These are phyloP conservation scores for Pyricularia grisea DNA, from an alignment of 2,329 filamentous ascomycete species.

Conservation along the genomic window DNA sequence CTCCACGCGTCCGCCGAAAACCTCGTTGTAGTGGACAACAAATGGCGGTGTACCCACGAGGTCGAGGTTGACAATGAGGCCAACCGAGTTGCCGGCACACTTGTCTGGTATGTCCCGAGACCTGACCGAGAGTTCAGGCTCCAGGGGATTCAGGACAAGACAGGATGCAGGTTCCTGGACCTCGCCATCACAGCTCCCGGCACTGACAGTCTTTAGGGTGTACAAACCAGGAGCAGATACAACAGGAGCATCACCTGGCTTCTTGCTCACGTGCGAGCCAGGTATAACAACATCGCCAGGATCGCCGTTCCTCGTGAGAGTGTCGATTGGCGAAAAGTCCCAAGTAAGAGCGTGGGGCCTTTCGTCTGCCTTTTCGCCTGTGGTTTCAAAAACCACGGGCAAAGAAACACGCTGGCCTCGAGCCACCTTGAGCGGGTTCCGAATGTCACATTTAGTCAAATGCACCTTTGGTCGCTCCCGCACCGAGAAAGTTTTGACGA, in stretches of 20 bases:
- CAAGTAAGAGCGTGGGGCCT: constrained; percentile 68
- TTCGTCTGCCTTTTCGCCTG: constrained; percentile 46
- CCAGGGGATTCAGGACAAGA: constrained; percentile 79
- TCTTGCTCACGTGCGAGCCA: constrained; percentile 52
- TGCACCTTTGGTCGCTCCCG: constrained; percentile 74
- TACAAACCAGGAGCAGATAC: constrained; percentile 80
- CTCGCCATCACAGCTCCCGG: constrained; percentile 75
- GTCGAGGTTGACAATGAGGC: constrained; percentile 79
- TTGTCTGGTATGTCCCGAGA: constrained; percentile 85
- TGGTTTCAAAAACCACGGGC: constrained; percentile 61
- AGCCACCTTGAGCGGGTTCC: constrained; percentile 73
- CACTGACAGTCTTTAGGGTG: constrained; percentile 69
- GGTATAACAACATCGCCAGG: constrained; percentile 50
- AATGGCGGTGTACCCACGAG: constrained; percentile 91
- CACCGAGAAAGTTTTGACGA: constrained; percentile 73
- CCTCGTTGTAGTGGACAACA: constrained; percentile 66
- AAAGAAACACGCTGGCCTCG: constrained; percentile 60
- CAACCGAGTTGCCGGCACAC: constrained; percentile 88
- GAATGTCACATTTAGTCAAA: constrained; percentile 66
- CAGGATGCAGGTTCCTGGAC: constrained; percentile 93
- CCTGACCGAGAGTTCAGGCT: constrained; percentile 67
- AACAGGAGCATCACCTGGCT: constrained; percentile 49
- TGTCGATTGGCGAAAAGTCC: constrained; percentile 68
- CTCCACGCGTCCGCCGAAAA: constrained; percentile 48
- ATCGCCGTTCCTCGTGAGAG: constrained; percentile 60